Evolutionary conservation across 2,329 filamentous ascomycete species (phyloP), one percentile per base, ranked within the genome.

Genomic region (Boeremia lycopersici): DNA sequence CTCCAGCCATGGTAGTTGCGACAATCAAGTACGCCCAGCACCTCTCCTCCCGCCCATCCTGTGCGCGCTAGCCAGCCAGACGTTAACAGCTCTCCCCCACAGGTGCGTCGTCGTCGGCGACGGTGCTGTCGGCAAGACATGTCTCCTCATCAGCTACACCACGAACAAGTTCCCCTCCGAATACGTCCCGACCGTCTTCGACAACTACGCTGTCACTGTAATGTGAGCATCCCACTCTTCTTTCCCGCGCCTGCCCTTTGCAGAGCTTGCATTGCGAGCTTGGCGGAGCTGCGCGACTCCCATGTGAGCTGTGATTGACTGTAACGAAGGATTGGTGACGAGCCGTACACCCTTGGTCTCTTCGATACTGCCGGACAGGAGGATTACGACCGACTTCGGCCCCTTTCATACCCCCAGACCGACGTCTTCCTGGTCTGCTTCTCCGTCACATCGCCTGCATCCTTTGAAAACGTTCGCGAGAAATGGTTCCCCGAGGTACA

Each of bases 101-200:
- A 99, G 95, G 81, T 99, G 95, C 81, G 95, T 99, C 73, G 95
- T 99, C 69, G 95, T 99, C 72, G 95, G 95, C 77, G 95, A 99
- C 79, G 95, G 95, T 93, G 95, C 95, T 65, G 95, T 99, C 68
- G 95, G 95, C 78, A 99, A 99, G 85, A 99, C 95, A 65, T 99
- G 95, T 81, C 87, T 99, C 63, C 87, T 99, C 75, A 99, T 99
- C 81, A 96, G 91, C 77, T 99, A 99, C 81, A 99, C 95, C 63
- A 99, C 95, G 63, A 99, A 99, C 85, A 98, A 98, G 74, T 99
- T 99, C 78, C 95, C 95, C 31, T 97, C 93, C 71, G 95, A 99
- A 93, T 99, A 99, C 78, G 95, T 99, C 55, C 95, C 95, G 47
- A 99, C 95, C 28, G 95, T 99, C 62, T 99, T 99, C 78, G 95